Evolutionary conservation across 2,329 filamentous ascomycete genomes (phyloP).

Genomic region (Arthrobotrys musiformis): DNA sequence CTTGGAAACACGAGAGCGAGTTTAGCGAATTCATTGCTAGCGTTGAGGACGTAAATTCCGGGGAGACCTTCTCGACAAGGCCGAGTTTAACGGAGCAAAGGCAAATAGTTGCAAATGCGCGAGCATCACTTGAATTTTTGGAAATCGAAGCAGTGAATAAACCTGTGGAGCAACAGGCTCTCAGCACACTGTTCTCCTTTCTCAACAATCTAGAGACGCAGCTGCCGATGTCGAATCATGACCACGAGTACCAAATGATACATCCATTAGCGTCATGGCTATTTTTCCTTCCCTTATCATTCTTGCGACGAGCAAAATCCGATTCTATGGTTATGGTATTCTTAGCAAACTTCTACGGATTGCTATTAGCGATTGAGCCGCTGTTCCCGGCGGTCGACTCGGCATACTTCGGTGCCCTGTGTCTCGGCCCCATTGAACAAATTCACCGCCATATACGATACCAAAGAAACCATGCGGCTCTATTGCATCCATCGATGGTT

Average conservation of each 20-base stretch:
- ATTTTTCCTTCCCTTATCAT: constrained; percentile 91
- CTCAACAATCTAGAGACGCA: constrained; percentile 74
- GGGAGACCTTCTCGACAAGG: constrained; percentile 74
- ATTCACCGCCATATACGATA: constrained; percentile 69
- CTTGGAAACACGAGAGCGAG: constrained; percentile 88
- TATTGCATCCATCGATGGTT: constrained; percentile 49
- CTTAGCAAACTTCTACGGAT: constrained; percentile 90
- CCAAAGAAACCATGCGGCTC: constrained; percentile 45
- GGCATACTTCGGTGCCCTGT: constrained; percentile 84
- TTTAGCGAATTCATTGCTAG: constrained; percentile 84
- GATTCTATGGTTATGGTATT: constrained; percentile 83
- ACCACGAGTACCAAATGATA: constrained; percentile 88
- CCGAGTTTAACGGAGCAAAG: constrained; percentile 72
- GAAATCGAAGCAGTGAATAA: constrained; percentile 75
- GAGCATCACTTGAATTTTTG: constrained; percentile 74
- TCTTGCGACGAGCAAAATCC: constrained; percentile 79
- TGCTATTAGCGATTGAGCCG: constrained; percentile 86
- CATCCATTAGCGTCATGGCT: constrained; percentile 91
- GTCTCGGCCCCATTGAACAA: constrained; percentile 83
- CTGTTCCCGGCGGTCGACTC: constrained; percentile 91
- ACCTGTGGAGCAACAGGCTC: constrained; percentile 76
- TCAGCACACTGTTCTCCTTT: constrained; percentile 76
- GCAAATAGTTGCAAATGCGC: constrained; percentile 76
- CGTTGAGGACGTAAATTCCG: constrained; percentile 68
- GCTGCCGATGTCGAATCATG: constrained; percentile 76